Base-by-base conservation (phyloP, 352 stramenopile genomes). In the Phytophthora macrochlamydospora region DNA sequence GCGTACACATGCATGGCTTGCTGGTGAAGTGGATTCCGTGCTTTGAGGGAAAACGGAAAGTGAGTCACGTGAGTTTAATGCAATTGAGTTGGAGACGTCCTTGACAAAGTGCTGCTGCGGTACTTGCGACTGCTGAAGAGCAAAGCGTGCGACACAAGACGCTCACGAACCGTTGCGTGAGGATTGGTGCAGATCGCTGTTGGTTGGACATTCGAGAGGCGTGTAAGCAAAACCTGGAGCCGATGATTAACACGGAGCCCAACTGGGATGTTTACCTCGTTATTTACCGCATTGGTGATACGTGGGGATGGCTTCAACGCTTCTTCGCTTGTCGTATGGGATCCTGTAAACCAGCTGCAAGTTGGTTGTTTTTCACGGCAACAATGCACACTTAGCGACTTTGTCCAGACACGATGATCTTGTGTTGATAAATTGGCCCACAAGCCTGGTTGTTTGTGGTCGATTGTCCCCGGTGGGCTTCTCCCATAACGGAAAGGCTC, bases 21-120 rank as follows among this genome's bases (percentile, higher is more conserved):
- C n/a, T 32, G 45, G 13, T 54, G 32, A 29, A 44, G 45, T 49
- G 48, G 56, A 33, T 56, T 55, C 6, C 28, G 28, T 35, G 28
- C n/a, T 3, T 51, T 64, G 48, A 51, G 48, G 57, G 18, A 64
- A 51, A 64, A 64, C 29, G 28, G n/a, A 64, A 56, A 64, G 35
- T 64, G 57, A 57, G 4, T 43, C 31, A 11, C 29, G 31, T 43
- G 37, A 43, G 37, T 43, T 13, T 12, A 24, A 24, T 24, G 18
- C 18, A 24, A 24, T 24, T 24, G 18, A 24, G 18, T 24, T 24
- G 18, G 18, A 24, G 18, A 24, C 18, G 18, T 24, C 18, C 18
- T 24, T 24, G 18, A 24, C 18, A 24, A 24, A 24, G 18, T 24
- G 18, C 18, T 24, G 18, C 18, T 24, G 18, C 18, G 18, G 18